Evolutionary conservation across 2,329 filamentous ascomycete species (phyloP).

Genomic region (Alternaria ventricosa): DNA sequence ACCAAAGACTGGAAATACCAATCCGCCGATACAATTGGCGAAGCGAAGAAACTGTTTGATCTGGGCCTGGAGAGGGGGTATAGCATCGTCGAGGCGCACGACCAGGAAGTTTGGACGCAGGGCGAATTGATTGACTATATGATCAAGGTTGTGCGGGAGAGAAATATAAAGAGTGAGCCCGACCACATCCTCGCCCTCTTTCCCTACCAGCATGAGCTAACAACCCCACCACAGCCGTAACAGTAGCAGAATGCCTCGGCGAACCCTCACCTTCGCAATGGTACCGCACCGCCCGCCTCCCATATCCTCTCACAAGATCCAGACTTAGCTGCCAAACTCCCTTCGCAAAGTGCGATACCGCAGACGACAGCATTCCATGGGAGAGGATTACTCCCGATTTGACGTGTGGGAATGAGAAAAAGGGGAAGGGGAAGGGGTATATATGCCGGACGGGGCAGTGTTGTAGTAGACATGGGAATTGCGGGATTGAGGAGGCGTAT

Average conservation of each 20-base stretch:
- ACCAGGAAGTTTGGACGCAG: constrained; percentile 11
- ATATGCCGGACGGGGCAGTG: neutral
- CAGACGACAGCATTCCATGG: neutral
- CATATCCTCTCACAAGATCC: neutral
- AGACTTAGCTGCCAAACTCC: neutral
- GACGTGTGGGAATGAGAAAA: neutral
- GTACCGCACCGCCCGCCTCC: constrained; percentile 4
- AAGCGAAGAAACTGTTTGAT: constrained; percentile 58
- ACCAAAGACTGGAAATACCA: constrained; percentile 63
- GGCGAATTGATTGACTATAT: constrained; percentile 15
- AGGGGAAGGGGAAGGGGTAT: neutral
- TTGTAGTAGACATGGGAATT: constrained; percentile 3
- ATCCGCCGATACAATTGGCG: constrained; percentile 51
- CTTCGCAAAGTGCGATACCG: neutral
- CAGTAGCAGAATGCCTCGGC: constrained; percentile 8
- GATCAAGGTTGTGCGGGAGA: constrained; percentile 2
- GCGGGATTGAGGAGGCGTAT: neutral
- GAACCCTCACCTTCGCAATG: neutral
- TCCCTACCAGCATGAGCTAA: neutral
- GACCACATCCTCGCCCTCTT: no score
- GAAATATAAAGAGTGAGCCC: constrained; percentile 3
- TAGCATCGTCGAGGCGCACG: constrained; percentile 16
- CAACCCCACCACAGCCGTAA: neutral
- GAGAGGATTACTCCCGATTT: neutral
- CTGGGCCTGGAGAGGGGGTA: constrained; percentile 5